Evolutionary conservation across 1,284 basidiomycete genomes (phyloP), one percentile per base, ranked within the genome.

Genomic region (Hortiboletus rubellus): DNA sequence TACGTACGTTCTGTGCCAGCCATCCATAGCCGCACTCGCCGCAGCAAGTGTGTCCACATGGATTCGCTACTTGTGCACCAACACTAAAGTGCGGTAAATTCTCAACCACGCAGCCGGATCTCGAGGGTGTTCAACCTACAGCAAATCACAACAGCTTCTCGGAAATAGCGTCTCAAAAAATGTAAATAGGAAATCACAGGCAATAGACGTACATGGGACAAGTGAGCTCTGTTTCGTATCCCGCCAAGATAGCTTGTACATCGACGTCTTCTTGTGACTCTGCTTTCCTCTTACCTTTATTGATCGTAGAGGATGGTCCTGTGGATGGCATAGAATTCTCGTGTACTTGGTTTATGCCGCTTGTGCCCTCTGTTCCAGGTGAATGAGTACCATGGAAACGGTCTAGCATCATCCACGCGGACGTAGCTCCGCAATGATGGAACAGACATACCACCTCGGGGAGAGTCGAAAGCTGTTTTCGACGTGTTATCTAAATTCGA

Each of bases 1-100:
- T 14, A 41, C 69, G 9, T 54, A 82, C 82, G 47, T 78, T 77
- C 58, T 74, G 74, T 38, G 63, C 60, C 51, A 77, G 68, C 83
- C 83, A 85, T 55, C 71, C 65, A 70, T 77, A 76, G 14, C 76
- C 79, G 61, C 83, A 85, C 48, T 77, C 75, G 12, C 81, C 83
- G 54, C 83, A 85, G 54, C 78, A 76, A 33, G 77, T 81, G 64
- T 85, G 83, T 22, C 83, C 83, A 60, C 83, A 85, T 7, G 83
- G 82, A 64, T 81, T 84, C 24, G 77, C 73, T 38, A 80, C 56
- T 64, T 84, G 81, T n/a, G 82, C 71, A 40, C 76, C 77, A 42
- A 78, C 81, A 54, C 83, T 85, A 57, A 10, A 55, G 17, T 42
- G 14, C 8, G 5, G 36, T 70, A 27, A 61, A 48, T 30, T 31